Percentiles rank a stretch among this genome's conserved stretches.
Evolutionary conservation across 2,329 filamentous ascomycete species (phyloP).

Genomic region (Colletotrichum tanaceti): DNA sequence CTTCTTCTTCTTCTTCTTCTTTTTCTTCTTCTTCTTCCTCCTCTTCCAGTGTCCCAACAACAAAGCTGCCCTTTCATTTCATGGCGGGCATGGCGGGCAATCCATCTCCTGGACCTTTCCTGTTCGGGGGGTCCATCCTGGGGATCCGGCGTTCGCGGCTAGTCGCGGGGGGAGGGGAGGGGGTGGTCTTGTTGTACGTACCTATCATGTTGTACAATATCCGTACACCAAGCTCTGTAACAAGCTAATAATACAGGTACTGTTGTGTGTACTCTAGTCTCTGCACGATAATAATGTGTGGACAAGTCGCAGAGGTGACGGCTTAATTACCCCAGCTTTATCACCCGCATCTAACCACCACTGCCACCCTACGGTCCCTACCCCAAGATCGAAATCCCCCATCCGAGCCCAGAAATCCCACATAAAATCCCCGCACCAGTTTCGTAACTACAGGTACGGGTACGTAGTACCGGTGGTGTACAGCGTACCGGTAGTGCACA

Average conservation of each 20-base stretch:
- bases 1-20: no score
- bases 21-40: no score
- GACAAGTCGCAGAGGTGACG: background rate
- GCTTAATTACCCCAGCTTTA: slow-evolving; percentile 4
- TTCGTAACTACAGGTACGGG: no score
- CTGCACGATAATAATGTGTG: background rate
- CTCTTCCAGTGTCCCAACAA: background rate
- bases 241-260: no score
- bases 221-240: no score
- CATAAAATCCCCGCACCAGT: slow-evolving; percentile 8
- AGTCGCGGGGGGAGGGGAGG: background rate
- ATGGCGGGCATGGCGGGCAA: background rate
- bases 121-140: background rate
- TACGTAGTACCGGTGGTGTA: no score
- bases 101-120: background rate
- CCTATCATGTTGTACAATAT: background rate
- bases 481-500: no score
- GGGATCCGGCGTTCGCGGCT: slow-evolving; percentile 1
- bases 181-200: background rate
- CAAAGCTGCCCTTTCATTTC: background rate
- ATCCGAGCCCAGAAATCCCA: background rate
- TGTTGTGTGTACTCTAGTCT: no score
- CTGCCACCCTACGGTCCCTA: no score
- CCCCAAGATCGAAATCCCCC: slow-evolving; percentile 22
- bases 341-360: slow-evolving; percentile 16